A percentile compares a stretch with the other conserved stretches of the same genome.
Evolutionary conservation across 305 asterid genomes (phyloP).

Genomic region (Plantago lanceolata): DNA sequence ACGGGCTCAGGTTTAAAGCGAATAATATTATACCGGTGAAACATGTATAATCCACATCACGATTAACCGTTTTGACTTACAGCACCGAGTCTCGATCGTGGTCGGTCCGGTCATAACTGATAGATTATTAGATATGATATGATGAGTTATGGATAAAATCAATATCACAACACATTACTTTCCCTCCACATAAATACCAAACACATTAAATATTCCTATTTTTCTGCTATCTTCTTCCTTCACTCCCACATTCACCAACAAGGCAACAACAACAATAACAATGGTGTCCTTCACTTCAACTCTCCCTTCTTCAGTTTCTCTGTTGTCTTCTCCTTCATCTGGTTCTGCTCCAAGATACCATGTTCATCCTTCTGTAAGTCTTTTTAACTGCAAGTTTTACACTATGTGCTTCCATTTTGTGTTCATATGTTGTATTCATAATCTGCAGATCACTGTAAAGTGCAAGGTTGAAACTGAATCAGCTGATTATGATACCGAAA

Average conservation of each 20-base stretch:
- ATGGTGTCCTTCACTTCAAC: constrained; percentile 70
- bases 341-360: constrained; percentile 27
- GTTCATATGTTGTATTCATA: constrained; percentile 3
- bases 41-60: too few species aligned
- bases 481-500: constrained; percentile 31
- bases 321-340: constrained; percentile 35
- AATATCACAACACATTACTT: constrained; percentile 7
- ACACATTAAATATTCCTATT: background rate
- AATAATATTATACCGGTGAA: too few species aligned
- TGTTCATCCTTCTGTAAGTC: constrained; percentile 41
- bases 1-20: too few species aligned
- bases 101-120: too few species aligned
- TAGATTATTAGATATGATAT: background rate
- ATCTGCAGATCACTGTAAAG: constrained; percentile 38
- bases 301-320: constrained; percentile 45
- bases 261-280: constrained; percentile 5
- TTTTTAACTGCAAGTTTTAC: background rate
- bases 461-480: constrained; percentile 47
- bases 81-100: too few species aligned
- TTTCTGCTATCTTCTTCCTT: constrained; percentile 1
- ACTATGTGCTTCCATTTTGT: background rate
- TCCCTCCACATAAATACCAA: constrained; percentile 22
- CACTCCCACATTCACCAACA: background rate
- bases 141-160: constrained; percentile 33
- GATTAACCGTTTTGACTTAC: too few species aligned